These are phyloP conservation scores for Verticillium longisporum DNA, from an alignment of 2,329 filamentous ascomycete species.

Conservation along the genomic window DNA sequence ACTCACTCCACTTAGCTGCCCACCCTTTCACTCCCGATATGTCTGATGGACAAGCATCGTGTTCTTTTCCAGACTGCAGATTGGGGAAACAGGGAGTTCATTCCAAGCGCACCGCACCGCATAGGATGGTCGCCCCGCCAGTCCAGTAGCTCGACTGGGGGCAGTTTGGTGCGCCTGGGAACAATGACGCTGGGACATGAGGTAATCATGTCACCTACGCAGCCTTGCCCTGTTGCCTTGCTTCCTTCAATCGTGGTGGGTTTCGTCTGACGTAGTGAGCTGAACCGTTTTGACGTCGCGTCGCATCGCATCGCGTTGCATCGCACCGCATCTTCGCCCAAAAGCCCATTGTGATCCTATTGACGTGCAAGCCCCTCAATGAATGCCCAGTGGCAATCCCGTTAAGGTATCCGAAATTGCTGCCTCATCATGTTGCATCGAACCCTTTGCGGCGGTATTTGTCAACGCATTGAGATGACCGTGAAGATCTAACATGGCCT, in stretches of 20 bases:
- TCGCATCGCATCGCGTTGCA: neutral
- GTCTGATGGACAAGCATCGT: neutral
- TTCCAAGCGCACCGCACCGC: neutral
- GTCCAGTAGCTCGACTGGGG: neutral
- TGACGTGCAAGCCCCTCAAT: neutral
- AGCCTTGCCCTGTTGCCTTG: neutral
- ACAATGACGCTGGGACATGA: neutral
- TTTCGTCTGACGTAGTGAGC: conserved; percentile 10
- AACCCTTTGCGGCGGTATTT: neutral
- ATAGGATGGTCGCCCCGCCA: neutral
- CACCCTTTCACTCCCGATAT: neutral
- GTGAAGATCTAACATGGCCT: neutral
- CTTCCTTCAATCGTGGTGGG: neutral
- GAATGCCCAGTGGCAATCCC: neutral
- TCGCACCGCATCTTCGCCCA: neutral
- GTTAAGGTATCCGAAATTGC: neutral
- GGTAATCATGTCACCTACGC: neutral
- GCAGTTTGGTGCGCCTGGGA: neutral
- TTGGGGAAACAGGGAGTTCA: neutral
- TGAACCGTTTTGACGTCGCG: neutral
- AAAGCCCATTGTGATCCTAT: neutral
- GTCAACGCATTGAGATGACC: neutral
- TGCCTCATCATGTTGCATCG: neutral
- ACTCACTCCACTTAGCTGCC: neutral
- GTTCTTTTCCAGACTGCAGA: neutral